Percentiles rank a stretch among this genome's conserved stretches.
Conservation (phyloP, 2,329 filamentous ascomycete species). For the Myriosclerotinia curreyana region DNA sequence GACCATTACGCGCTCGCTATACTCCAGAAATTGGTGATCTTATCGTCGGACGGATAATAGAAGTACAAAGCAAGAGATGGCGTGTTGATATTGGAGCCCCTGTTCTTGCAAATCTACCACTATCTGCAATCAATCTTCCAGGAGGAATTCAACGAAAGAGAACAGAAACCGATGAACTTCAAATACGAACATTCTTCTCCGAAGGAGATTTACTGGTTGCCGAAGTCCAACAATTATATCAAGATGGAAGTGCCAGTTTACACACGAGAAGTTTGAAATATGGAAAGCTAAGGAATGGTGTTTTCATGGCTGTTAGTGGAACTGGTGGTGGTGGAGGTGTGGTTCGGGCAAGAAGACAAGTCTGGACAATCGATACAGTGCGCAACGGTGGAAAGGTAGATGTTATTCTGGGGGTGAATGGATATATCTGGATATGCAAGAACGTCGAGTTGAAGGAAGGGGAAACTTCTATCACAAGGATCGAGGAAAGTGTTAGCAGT, state of each 20-base stretch:
- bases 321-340: conserved; percentile 78
- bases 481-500: conserved; percentile 82
- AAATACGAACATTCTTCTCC: conserved; percentile 95
- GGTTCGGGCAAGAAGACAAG: conserved; percentile 77
- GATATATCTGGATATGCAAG: conserved; percentile 93
- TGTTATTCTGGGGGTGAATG: conserved; percentile 89
- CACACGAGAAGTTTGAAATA: conserved; percentile 92
- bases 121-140: conserved; percentile 89
- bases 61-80: conserved; percentile 93
- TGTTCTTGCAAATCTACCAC: conserved; percentile 77
- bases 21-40: conserved; percentile 94
- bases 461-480: conserved; percentile 64
- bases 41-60: conserved; percentile 87
- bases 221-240: conserved; percentile 86
- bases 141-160: conserved; percentile 88
- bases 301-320: conserved; percentile 79
- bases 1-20: conserved; percentile 87
- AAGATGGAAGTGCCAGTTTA: conserved; percentile 80
- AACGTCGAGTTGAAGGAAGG: conserved; percentile 62
- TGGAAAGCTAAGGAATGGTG: conserved; percentile 89
- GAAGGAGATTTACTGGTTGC: conserved; percentile 93
- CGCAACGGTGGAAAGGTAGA: conserved; percentile 67
- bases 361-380: conserved; percentile 71
- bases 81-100: conserved; percentile 90
- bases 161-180: conserved; percentile 93